Percentiles rank a stretch among this genome's conserved stretches.
These are phyloP conservation scores for Berberis thunbergii DNA, from an alignment of 164 flowering plant species.

Conservation along the genomic window DNA sequence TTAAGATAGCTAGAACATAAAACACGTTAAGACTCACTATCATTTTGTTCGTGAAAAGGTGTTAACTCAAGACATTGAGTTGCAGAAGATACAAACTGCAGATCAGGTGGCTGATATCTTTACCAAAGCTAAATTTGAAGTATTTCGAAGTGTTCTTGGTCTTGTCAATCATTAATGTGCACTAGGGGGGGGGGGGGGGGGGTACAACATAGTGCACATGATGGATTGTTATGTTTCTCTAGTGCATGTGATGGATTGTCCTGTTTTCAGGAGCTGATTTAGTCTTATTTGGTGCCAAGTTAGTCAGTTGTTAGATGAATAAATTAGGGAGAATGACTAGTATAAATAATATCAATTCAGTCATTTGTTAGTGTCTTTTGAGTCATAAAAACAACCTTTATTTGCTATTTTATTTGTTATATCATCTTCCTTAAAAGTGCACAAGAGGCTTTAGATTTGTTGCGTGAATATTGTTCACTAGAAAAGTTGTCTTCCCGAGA, in stretches of 20 bases:
- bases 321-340: background rate
- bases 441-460: too few relatives aligned
- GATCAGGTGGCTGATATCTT: conserved; percentile 14
- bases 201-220: conserved; percentile 8
- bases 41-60: conserved; percentile 8
- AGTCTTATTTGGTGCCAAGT: background rate
- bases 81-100: background rate
- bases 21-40: conserved; percentile 3
- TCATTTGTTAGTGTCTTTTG: too few relatives aligned
- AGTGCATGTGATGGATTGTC: background rate
- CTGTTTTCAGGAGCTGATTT: too few relatives aligned
- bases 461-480: too few relatives aligned
- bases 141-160: conserved; percentile 11
- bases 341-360: too few relatives aligned
- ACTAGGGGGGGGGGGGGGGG: conserved; percentile 19
- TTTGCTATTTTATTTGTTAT: too few relatives aligned
- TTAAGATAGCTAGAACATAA: background rate
- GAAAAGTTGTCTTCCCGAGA: too few relatives aligned
- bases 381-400: too few relatives aligned
- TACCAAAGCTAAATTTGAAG: conserved; percentile 9
- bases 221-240: background rate
- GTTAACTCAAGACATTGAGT: conserved; percentile 2
- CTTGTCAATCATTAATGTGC: conserved; percentile 8
- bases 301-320: background rate
- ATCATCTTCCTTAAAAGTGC: too few relatives aligned